A percentile compares a stretch with the other conserved stretches of the same genome.
phyloP scores from a whole-genome alignment of 2,329 filamentous ascomycete genomes.

The Cercospora zeina region DNA sequence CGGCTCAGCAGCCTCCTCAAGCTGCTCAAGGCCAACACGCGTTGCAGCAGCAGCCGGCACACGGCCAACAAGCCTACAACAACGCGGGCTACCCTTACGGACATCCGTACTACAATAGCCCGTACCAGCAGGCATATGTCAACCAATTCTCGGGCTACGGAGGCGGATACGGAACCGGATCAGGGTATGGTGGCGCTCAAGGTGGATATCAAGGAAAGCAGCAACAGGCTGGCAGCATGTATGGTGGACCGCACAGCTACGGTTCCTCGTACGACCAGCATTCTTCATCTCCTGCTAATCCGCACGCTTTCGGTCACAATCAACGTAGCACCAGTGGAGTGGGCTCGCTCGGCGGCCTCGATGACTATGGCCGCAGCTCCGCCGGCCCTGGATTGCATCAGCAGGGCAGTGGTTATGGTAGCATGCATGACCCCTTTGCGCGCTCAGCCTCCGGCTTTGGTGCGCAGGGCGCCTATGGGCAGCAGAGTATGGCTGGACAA shows the following conservation, averaged over 20 bases:
- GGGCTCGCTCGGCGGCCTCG: constrained; percentile 47
- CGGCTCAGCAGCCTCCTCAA: constrained; percentile 47
- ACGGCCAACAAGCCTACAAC: constrained; percentile 41
- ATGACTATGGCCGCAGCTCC: constrained; percentile 57
- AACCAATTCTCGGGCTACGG: constrained; percentile 60
- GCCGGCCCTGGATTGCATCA: constrained; percentile 59
- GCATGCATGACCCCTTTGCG: constrained; percentile 61
- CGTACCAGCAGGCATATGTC: constrained; percentile 64
- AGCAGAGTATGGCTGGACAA: constrained; percentile 49
- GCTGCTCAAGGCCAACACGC: constrained; percentile 46
- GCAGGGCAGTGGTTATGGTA: constrained; percentile 53
- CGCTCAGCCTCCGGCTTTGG: constrained; percentile 60
- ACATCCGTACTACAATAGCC: constrained; percentile 61
- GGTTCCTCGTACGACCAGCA: constrained; percentile 62
- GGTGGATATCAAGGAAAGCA: constrained; percentile 51
- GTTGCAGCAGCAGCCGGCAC: constrained; percentile 34
- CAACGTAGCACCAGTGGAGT: constrained; percentile 49
- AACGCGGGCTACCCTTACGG: constrained; percentile 61
- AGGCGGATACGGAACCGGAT: constrained; percentile 44
- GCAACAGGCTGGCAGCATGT: constrained; percentile 61
- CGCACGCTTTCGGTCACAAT: constrained; percentile 53
- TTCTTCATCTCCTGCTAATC: constrained; percentile 63
- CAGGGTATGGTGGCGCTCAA: constrained; percentile 48
- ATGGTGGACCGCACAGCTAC: constrained; percentile 63
- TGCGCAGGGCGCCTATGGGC: constrained; percentile 50